Evolutionary conservation across 768 basidiomycete species (phyloP).

Genomic region (Lenzites betulinus): DNA sequence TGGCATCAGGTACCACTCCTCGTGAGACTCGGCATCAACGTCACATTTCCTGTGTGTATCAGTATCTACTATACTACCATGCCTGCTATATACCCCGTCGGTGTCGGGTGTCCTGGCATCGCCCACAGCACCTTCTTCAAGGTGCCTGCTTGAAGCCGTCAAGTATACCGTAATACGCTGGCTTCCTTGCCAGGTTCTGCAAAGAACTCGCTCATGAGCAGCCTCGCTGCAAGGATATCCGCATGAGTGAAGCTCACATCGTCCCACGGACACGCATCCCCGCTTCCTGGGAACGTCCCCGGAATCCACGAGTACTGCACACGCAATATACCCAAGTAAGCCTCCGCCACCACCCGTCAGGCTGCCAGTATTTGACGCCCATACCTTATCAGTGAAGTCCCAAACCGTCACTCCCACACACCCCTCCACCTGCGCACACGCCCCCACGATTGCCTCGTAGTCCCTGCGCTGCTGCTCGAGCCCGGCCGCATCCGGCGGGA

Average conservation of each 20-base stretch:
- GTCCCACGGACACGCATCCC: constrained; percentile 33
- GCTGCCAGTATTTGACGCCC: too few relatives aligned
- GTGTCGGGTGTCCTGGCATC: too few relatives aligned
- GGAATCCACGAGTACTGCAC: constrained; percentile 38
- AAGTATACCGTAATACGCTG: constrained; percentile 7
- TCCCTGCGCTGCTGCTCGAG: constrained; percentile 57
- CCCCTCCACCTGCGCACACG: constrained; percentile 44
- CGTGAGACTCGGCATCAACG: too few relatives aligned
- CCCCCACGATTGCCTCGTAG: constrained; percentile 53
- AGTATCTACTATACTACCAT: too few relatives aligned
- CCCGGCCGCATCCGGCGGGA: constrained; percentile 45
- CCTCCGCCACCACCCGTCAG: too few relatives aligned
- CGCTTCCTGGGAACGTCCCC: constrained; percentile 33
- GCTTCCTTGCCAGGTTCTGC: constrained; percentile 5
- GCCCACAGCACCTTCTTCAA: neutral
- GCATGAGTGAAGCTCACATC: constrained; percentile 24
- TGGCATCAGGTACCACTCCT: too few relatives aligned
- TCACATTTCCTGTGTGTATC: too few relatives aligned
- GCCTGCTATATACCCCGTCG: too few relatives aligned
- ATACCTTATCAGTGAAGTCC: constrained; percentile 42
- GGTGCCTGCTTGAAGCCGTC: neutral
- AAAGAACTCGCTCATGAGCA: neutral
- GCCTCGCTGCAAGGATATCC: neutral
- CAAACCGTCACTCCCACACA: constrained; percentile 43
- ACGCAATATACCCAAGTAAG: neutral